phyloP scores from a whole-genome alignment of 1,139 yeast genomes.

The Starmera stellimalicola region DNA sequence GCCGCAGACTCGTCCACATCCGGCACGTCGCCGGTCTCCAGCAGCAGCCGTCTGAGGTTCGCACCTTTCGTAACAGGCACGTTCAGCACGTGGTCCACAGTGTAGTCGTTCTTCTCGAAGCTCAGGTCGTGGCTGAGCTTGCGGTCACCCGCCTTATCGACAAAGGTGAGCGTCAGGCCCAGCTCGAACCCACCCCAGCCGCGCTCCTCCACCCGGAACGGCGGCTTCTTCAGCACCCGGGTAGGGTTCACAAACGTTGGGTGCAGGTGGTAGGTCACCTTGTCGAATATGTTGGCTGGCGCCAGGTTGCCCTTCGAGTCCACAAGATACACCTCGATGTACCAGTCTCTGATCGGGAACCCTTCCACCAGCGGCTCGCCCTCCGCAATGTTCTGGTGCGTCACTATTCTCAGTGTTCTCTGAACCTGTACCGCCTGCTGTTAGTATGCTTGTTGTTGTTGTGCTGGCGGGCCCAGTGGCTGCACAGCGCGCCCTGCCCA shows the following conservation, averaged over 20 bases:
- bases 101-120: slow-evolving; percentile 69
- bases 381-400: slow-evolving; percentile 74
- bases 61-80: slow-evolving; percentile 69
- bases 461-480: no score
- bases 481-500: no score
- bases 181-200: slow-evolving; percentile 99
- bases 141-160: slow-evolving; percentile 84
- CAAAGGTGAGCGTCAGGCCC: slow-evolving; percentile 65
- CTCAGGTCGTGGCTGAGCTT: slow-evolving; percentile 84
- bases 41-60: slow-evolving; percentile 57
- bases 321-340: slow-evolving; percentile 63
- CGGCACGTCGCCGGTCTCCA: slow-evolving; percentile 79
- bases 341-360: slow-evolving; percentile 96
- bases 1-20: slow-evolving; percentile 8
- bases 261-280: slow-evolving; percentile 86
- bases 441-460: no score
- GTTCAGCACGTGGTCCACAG: slow-evolving; percentile 64
- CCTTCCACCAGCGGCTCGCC: slow-evolving; percentile 84
- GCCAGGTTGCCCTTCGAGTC: slow-evolving; percentile 76
- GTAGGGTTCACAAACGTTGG: slow-evolving; percentile 91
- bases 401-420: slow-evolving; percentile 83
- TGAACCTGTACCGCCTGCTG: slow-evolving; percentile 36
- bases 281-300: slow-evolving; percentile 85
- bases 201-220: slow-evolving; percentile 85
- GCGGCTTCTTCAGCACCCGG: slow-evolving; percentile 71